These are phyloP conservation scores for Beauveria pseudobassiana DNA, from an alignment of 2,329 filamentous ascomycete species.

Conservation along the genomic window DNA sequence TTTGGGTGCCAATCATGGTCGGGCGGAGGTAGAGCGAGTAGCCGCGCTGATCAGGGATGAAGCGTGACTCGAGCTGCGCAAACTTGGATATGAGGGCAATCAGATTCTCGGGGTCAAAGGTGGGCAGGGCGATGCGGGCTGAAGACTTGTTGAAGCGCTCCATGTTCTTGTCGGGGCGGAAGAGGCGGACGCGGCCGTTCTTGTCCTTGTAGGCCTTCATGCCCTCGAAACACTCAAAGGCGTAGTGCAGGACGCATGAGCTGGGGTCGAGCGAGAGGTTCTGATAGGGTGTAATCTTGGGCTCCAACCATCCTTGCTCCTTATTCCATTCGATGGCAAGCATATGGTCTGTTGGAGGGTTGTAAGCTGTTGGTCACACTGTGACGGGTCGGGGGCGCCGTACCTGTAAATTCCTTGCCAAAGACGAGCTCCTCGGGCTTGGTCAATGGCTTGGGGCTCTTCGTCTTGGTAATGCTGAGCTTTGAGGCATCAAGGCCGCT, in stretches of 20 bases:
- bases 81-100: conserved; percentile 77
- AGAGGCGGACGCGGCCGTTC: conserved; percentile 70
- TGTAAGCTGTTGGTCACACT: neutral
- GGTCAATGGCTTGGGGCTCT: conserved; percentile 63
- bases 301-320: conserved; percentile 71
- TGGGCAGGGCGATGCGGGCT: conserved; percentile 86
- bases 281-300: conserved; percentile 86
- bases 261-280: conserved; percentile 95
- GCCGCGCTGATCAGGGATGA: conserved; percentile 78
- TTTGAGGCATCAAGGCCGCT: conserved; percentile 69
- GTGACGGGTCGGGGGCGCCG: conserved; percentile 10
- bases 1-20: conserved; percentile 95
- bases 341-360: conserved; percentile 74
- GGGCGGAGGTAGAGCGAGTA: conserved; percentile 95
- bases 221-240: conserved; percentile 95
- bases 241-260: conserved; percentile 97
- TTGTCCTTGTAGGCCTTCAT: conserved; percentile 98
- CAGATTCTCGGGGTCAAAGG: conserved; percentile 65
- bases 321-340: conserved; percentile 90
- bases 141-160: conserved; percentile 84
- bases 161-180: conserved; percentile 97
- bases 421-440: conserved; percentile 82
- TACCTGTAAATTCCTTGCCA: conserved; percentile 84
- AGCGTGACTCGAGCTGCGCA: conserved; percentile 73
- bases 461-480: conserved; percentile 67